A percentile compares a stretch with the other conserved stretches of the same genome.
These are phyloP conservation scores for Populus simonii DNA, from an alignment of 345 rosid species.

Conservation along the genomic window DNA sequence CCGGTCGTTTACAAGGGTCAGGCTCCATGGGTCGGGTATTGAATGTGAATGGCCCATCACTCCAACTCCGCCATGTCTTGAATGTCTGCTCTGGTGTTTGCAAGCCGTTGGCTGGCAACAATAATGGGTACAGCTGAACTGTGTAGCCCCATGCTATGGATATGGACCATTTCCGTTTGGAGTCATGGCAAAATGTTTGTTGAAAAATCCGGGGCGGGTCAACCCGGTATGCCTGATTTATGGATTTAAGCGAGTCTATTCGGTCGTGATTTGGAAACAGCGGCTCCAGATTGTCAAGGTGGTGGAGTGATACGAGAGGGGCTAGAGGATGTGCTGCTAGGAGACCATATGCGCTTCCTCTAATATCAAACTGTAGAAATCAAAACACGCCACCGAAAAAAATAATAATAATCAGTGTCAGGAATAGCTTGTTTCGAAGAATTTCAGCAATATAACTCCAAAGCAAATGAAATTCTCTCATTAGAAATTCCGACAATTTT, in stretches of 20 bases:
- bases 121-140: conserved; percentile 53
- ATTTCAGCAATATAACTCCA: background rate
- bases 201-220: conserved; percentile 75
- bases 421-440: background rate
- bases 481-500: too few relatives aligned
- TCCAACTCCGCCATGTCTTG: conserved; percentile 64
- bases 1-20: conserved; percentile 52
- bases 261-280: conserved; percentile 53
- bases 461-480: background rate
- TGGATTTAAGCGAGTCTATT: conserved; percentile 43
- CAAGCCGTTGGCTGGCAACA: conserved; percentile 40
- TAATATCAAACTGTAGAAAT: conserved; percentile 60
- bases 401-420: background rate
- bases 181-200: conserved; percentile 57
- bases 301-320: conserved; percentile 77
- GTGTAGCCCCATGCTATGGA: conserved; percentile 90
- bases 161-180: conserved; percentile 56
- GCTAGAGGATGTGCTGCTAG: conserved; percentile 76
- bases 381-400: background rate
- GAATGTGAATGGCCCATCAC: conserved; percentile 69
- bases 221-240: conserved; percentile 39
- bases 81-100: conserved; percentile 64
- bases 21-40: conserved; percentile 47
- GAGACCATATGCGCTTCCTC: conserved; percentile 65
- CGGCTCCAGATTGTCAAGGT: conserved; percentile 52